Evolutionary conservation across 169 alveolate genomes (phyloP).

Genomic region (Plasmodium billcollinsi): DNA sequence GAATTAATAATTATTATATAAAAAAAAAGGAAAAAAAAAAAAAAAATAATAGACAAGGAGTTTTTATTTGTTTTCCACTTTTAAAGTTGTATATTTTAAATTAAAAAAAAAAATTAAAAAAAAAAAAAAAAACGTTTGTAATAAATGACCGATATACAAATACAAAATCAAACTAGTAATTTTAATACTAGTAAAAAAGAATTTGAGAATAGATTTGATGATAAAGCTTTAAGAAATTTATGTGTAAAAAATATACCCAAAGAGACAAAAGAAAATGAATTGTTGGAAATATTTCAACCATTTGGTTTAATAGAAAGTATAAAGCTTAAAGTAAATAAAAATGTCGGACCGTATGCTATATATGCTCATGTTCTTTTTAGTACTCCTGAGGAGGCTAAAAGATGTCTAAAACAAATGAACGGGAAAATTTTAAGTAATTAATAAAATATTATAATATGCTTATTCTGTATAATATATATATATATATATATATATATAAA

Average conservation of each 20-base stretch:
- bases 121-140: not conserved
- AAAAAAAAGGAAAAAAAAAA: constrained; percentile 5
- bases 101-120: not conserved
- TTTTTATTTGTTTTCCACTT: constrained; percentile 20
- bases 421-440: constrained; percentile 72
- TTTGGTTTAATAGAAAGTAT: constrained; percentile 77
- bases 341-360: constrained; percentile 75
- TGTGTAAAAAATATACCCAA: constrained; percentile 76
- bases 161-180: constrained; percentile 72
- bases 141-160: constrained; percentile 75
- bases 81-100: constrained; percentile 9
- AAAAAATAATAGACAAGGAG: constrained; percentile 13
- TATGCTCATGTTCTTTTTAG: constrained; percentile 76
- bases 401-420: constrained; percentile 74
- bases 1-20: not conserved
- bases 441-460: not conserved
- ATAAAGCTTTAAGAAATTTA: constrained; percentile 48
- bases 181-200: constrained; percentile 65
- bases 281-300: constrained; percentile 54
- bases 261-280: constrained; percentile 75
- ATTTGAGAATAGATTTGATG: constrained; percentile 70
- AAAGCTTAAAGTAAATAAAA: constrained; percentile 72
- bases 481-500: not conserved
- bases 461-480: not conserved
- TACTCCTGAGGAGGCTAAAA: constrained; percentile 77